phyloP scores from a whole-genome alignment of 345 rosid genomes.

The Kernera saxatilis region DNA sequence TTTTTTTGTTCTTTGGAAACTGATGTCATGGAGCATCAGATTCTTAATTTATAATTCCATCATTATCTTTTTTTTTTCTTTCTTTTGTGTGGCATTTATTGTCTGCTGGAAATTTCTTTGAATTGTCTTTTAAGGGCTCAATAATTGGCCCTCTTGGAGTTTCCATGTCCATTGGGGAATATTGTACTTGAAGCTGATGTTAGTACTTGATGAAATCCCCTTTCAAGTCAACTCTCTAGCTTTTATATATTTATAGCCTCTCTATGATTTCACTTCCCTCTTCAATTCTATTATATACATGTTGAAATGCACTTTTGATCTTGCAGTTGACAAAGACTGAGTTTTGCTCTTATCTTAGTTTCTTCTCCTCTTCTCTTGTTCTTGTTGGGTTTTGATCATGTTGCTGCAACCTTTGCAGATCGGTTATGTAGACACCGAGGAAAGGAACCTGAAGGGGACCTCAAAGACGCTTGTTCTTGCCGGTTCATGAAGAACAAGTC shows the following conservation, averaged over 20 bases:
- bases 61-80: not conserved
- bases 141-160: slow-evolving; percentile 28
- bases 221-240: slow-evolving; percentile 32
- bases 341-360: slow-evolving; percentile 29
- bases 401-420: slow-evolving; percentile 62
- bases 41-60: slow-evolving; percentile 11
- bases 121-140: slow-evolving; percentile 11
- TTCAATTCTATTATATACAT: slow-evolving; percentile 36
- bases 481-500: slow-evolving; percentile 26
- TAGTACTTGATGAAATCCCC: slow-evolving; percentile 23
- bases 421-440: slow-evolving; percentile 44
- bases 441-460: slow-evolving; percentile 50
- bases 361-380: not conserved
- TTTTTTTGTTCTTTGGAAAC: slow-evolving; percentile 24
- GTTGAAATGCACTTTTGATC: slow-evolving; percentile 61
- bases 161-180: slow-evolving; percentile 33
- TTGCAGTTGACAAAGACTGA: slow-evolving; percentile 50
- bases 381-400: slow-evolving; percentile 43
- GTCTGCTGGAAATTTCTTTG: slow-evolving; percentile 1
- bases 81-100: slow-evolving; percentile 18
- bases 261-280: slow-evolving; percentile 21
- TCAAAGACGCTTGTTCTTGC: slow-evolving; percentile 31
- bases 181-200: slow-evolving; percentile 33
- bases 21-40: slow-evolving; percentile 29
- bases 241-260: slow-evolving; percentile 20